Evolutionary conservation across 495 filamentous ascomycete species (phyloP).

Genomic region (Tuber melanosporum): DNA sequence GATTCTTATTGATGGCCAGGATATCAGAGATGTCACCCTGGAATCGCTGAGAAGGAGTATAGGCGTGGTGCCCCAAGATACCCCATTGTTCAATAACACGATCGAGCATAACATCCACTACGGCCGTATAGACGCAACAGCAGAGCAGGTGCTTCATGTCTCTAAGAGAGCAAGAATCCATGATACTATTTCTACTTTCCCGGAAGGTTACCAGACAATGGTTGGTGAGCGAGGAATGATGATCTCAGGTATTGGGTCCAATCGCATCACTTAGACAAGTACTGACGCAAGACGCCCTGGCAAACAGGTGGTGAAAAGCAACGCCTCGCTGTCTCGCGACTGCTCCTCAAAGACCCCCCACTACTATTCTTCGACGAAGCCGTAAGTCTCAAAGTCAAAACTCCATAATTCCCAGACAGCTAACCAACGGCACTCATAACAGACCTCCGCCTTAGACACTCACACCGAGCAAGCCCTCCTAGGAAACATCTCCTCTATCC

Average conservation of each 20-base stretch:
- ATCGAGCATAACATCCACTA: slow-evolving; percentile 94
- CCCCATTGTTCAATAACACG: slow-evolving; percentile 90
- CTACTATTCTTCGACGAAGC: slow-evolving; percentile 97
- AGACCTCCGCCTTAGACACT: slow-evolving; percentile 89
- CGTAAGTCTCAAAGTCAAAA: slow-evolving; percentile 45
- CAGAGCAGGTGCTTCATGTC: slow-evolving; percentile 64
- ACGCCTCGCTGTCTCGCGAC: slow-evolving; percentile 73
- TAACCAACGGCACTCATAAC: slow-evolving; percentile 6
- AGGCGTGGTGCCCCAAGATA: slow-evolving; percentile 95
- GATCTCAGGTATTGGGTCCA: slow-evolving; percentile 59
- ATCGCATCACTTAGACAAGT: not conserved
- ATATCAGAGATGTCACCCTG: slow-evolving; percentile 73
- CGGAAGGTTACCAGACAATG: slow-evolving; percentile 82
- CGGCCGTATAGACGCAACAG: slow-evolving; percentile 72
- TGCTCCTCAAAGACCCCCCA: slow-evolving; percentile 87
- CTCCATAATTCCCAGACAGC: not conserved
- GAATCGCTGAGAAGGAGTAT: slow-evolving; percentile 79
- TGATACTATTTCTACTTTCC: slow-evolving; percentile 68
- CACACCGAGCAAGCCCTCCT: slow-evolving; percentile 90
- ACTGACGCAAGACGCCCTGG: not conserved
- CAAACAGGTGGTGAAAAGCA: slow-evolving; percentile 77
- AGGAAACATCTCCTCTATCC: slow-evolving; percentile 86
- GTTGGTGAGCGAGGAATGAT: slow-evolving; percentile 97
- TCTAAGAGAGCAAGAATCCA: slow-evolving; percentile 78
- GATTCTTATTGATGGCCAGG: slow-evolving; percentile 89